A percentile compares a stretch with the other conserved stretches of the same genome.
Evolutionary conservation across 371 early-diverging fungal genomes (phyloP).

Genomic region (Actinomortierella wolfii): DNA sequence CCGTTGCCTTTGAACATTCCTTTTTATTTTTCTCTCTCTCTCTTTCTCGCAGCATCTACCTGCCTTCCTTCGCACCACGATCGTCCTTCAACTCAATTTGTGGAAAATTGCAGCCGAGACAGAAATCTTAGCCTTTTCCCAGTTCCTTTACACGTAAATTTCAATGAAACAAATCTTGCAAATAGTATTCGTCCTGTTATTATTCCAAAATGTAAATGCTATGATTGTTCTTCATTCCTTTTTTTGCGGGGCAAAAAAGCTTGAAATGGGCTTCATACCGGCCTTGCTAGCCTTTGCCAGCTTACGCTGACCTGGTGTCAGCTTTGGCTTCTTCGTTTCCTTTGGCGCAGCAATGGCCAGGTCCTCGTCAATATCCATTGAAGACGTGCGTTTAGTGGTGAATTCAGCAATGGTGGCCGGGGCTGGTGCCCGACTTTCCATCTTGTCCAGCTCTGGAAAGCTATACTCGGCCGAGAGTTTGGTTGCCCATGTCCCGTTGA

Average conservation of each 20-base stretch:
- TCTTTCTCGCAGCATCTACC: background rate
- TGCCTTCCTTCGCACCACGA: background rate
- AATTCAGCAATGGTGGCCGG: slow-evolving; percentile 12
- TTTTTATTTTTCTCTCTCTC: background rate
- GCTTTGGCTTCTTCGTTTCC: slow-evolving; percentile 41
- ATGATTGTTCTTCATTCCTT: slow-evolving; percentile 6
- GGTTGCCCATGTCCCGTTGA: slow-evolving; percentile 30
- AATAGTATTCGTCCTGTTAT: no score
- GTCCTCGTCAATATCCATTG: slow-evolving; percentile 34
- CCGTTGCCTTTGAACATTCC: background rate
- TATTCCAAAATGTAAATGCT: background rate
- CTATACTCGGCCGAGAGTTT: slow-evolving; percentile 28
- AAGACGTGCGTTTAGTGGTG: slow-evolving; percentile 29
- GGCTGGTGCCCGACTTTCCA: slow-evolving; percentile 32
- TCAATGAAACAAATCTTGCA: background rate
- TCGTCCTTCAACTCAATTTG: background rate
- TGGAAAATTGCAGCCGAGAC: no score
- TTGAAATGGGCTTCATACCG: slow-evolving; percentile 44
- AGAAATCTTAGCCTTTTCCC: no score
- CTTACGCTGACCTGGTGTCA: slow-evolving; percentile 37
- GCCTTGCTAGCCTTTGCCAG: slow-evolving; percentile 43
- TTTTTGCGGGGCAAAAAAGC: slow-evolving; percentile 29
- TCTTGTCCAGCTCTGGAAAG: slow-evolving; percentile 37
- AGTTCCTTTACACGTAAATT: background rate
- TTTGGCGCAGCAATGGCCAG: slow-evolving; percentile 8